phyloP scores from a whole-genome alignment of 148 eudicot genomes.

The Amaranthus hypochondriacus region DNA sequence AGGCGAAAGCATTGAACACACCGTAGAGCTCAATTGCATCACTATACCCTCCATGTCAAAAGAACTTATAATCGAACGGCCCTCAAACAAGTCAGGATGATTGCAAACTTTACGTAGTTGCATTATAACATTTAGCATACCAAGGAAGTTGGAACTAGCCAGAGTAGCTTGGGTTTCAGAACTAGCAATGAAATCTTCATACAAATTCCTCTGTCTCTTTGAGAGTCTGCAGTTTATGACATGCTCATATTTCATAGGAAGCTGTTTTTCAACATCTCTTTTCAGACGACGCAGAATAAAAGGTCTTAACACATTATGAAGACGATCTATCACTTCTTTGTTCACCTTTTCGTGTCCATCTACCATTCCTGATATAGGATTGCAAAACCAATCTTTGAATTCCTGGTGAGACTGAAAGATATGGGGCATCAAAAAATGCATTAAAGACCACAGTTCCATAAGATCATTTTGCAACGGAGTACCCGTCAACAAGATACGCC shows the following conservation, averaged over 20 bases:
- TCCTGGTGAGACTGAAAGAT: constrained; percentile 99
- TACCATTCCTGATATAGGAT: constrained; percentile 97
- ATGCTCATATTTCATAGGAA: constrained; percentile 89
- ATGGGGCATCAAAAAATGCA: constrained; percentile 99
- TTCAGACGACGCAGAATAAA: constrained; percentile 92
- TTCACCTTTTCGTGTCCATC: constrained; percentile 97
- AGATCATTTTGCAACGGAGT: constrained; percentile 99
- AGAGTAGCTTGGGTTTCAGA: constrained; percentile 96
- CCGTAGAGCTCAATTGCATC: constrained; percentile 63
- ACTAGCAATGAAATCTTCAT: constrained; percentile 98
- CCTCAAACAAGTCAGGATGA: constrained; percentile 99
- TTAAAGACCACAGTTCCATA: constrained; percentile 98
- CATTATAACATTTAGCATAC: constrained; percentile 97
- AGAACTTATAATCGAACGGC: constrained; percentile 97
- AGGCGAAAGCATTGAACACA: constrained; percentile 62
- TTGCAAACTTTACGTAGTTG: constrained; percentile 99
- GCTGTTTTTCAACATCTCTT: constrained; percentile 97
- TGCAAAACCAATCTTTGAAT: constrained; percentile 98
- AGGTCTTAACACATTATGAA: constrained; percentile 98
- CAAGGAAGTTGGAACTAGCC: constrained; percentile 88
- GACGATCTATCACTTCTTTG: constrained; percentile 94
- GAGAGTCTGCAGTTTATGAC: constrained; percentile 94
- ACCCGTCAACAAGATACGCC: constrained; percentile 96
- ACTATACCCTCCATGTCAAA: constrained; percentile 92
- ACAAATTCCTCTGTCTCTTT: constrained; percentile 90